Evolutionary conservation across 345 rosid genomes (phyloP).

Genomic region (Lumnitzera racemosa): DNA sequence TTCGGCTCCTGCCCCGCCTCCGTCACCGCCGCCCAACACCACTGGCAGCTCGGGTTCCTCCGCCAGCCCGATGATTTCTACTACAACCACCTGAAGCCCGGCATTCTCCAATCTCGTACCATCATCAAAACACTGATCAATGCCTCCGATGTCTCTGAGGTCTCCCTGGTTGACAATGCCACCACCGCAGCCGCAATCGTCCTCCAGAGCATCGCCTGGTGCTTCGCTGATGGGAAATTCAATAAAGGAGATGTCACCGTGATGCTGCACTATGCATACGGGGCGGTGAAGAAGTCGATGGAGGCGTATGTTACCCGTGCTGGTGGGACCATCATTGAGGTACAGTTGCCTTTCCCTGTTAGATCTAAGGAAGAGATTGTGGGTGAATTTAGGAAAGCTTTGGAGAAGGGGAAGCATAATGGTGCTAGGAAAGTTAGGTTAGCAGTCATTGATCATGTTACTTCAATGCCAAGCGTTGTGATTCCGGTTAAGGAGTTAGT

Average conservation of each 20-base stretch:
- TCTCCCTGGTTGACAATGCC: slow-evolving; percentile 91
- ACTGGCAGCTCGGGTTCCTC: slow-evolving; percentile 60
- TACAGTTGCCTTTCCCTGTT: slow-evolving; percentile 78
- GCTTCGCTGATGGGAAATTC: slow-evolving; percentile 58
- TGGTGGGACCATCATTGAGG: slow-evolving; percentile 83
- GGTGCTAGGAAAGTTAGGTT: slow-evolving; percentile 61
- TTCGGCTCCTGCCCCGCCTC: slow-evolving; percentile 80
- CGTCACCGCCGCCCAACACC: slow-evolving; percentile 51
- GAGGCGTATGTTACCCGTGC: slow-evolving; percentile 83
- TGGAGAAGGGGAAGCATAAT: slow-evolving; percentile 52
- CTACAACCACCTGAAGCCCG: slow-evolving; percentile 46
- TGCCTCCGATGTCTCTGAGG: slow-evolving; percentile 60
- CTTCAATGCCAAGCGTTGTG: slow-evolving; percentile 88
- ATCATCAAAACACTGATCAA: slow-evolving; percentile 49
- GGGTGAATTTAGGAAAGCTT: slow-evolving; percentile 43
- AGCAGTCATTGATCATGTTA: slow-evolving; percentile 88
- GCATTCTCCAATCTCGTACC: slow-evolving; percentile 47
- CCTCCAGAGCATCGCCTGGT: slow-evolving; percentile 62
- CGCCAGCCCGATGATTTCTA: slow-evolving; percentile 76
- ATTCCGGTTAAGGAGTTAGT: slow-evolving; percentile 75
- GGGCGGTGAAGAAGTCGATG: slow-evolving; percentile 78
- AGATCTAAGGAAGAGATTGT: slow-evolving; percentile 53
- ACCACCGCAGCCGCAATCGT: slow-evolving; percentile 91
- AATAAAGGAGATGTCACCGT: slow-evolving; percentile 63
- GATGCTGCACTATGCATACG: slow-evolving; percentile 83